Base-by-base conservation (phyloP, 164 flowering plant species). In the Akebia trifoliata region DNA sequence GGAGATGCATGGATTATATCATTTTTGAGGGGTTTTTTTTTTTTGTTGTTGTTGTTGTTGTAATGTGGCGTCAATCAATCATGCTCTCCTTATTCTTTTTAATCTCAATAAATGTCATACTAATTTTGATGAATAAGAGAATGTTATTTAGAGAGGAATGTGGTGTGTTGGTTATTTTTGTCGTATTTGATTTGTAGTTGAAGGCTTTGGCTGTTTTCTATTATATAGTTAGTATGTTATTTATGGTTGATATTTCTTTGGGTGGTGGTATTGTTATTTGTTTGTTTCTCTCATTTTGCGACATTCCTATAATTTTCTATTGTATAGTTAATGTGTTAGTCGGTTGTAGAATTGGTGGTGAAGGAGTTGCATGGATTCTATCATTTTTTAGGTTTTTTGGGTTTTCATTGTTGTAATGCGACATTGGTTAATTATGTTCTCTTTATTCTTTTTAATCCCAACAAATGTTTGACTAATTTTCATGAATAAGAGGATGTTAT, bases 361-460 rank as follows among this genome's bases (percentile, higher is more conserved):
- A n/a, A n/a, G n/a, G n/a, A n/a, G n/a, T n/a, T n/a, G n/a, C n/a
- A n/a, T n/a, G n/a, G n/a, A n/a, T n/a, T n/a, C n/a, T n/a, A n/a
- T n/a, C n/a, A n/a, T n/a, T n/a, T n/a, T n/a, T n/a, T n/a, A n/a
- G n/a, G n/a, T n/a, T n/a, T n/a, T n/a, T n/a, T n/a, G n/a, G n/a
- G n/a, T n/a, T n/a, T n/a, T n/a, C n/a, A n/a, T n/a, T 55, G 59
- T 55, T 40, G 25, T 26, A 21, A 28, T 29, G 57, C 30, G 57
- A 46, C 32, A 24, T 4, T 24, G 29, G 38, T 37, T 38, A 8
- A 25, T 38, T 54, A 7, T 37, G 35, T 34, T 38, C 57, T 25
- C 44, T 22, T 37, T 14, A 54, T 38, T 54, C 43, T 0, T 37
- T n/a, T 6, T 37, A 25, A 25, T 15, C 26, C 8, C n/a, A n/a